Conservation (phyloP, 129 eudicot genomes). For the Cynara cardunculus region DNA sequence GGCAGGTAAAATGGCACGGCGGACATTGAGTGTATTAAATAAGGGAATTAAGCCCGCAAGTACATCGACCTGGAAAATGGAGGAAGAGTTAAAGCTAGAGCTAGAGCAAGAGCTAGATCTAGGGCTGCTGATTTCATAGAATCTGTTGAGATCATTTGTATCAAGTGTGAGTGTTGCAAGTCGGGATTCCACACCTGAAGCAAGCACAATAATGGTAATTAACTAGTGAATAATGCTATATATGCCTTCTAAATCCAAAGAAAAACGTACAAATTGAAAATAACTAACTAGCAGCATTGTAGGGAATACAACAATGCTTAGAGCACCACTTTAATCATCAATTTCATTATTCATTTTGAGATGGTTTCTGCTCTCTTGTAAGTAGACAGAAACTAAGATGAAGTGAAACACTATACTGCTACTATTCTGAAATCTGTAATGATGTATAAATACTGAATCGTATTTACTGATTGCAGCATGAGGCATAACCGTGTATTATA, state of each 20-base stretch:
- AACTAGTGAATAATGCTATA: not conserved
- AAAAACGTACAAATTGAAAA: not conserved
- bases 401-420: too few species aligned
- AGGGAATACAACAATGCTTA: not conserved
- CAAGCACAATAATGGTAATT: not conserved
- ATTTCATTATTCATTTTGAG: too few species aligned
- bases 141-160: slow-evolving; percentile 49
- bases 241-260: not conserved
- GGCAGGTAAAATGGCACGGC: slow-evolving; percentile 87
- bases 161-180: slow-evolving; percentile 82
- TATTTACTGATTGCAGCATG: not conserved
- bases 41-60: slow-evolving; percentile 63
- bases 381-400: too few species aligned
- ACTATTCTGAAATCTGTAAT: too few species aligned
- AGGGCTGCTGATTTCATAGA: slow-evolving; percentile 42
- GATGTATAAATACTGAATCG: too few species aligned
- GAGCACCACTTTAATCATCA: not conserved
- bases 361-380: too few species aligned
- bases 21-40: slow-evolving; percentile 63
- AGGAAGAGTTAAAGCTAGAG: slow-evolving; percentile 36
- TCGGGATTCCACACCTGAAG: slow-evolving; percentile 86
- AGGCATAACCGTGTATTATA: not conserved
- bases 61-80: slow-evolving; percentile 57
- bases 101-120: slow-evolving; percentile 18
- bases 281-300: not conserved